A percentile compares a stretch with the other conserved stretches of the same genome.
These are phyloP conservation scores for Prototheca stagnorum DNA, from an alignment of 163 green algal genomes.

Conservation along the genomic window DNA sequence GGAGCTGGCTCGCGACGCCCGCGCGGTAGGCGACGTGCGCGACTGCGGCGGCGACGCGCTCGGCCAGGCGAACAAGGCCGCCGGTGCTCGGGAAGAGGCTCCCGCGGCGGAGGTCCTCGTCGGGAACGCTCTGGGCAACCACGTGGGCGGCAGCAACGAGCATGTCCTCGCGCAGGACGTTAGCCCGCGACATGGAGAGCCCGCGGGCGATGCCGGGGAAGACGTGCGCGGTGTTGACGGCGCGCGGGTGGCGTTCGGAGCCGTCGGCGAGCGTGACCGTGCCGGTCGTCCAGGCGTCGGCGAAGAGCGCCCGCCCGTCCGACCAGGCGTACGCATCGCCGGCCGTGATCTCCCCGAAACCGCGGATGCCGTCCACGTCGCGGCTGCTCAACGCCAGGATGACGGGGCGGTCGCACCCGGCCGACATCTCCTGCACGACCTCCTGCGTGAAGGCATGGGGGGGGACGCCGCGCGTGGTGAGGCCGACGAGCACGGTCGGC, in stretches of 20 bases:
- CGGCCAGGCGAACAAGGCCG: slow-evolving; percentile 30
- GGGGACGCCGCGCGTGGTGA: slow-evolving; percentile 16
- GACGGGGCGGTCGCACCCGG: slow-evolving; percentile 41
- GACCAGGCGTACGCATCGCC: slow-evolving; percentile 58
- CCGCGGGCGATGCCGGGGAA: slow-evolving; percentile 40
- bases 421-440: slow-evolving; percentile 30
- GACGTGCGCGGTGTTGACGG: slow-evolving; percentile 46
- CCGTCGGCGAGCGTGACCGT: slow-evolving; percentile 3
- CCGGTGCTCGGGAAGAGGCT: slow-evolving; percentile 31
- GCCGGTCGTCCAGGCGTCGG: slow-evolving; percentile 15
- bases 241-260: slow-evolving; percentile 7
- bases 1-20: slow-evolving; percentile 57
- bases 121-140: slow-evolving; percentile 34
- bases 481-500: slow-evolving; percentile 65
- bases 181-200: slow-evolving; percentile 27
- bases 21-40: slow-evolving; percentile 53
- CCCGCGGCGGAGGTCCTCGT: slow-evolving; percentile 14
- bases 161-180: slow-evolving; percentile 35
- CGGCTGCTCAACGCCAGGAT: slow-evolving; percentile 53
- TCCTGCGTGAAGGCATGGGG: slow-evolving; percentile 41
- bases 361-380: slow-evolving; percentile 2
- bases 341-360: slow-evolving; percentile 30
- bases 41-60: slow-evolving; percentile 43
- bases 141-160: slow-evolving; percentile 35
- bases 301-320: slow-evolving; percentile 40